Evolutionary conservation across 352 stramenopile genomes (phyloP).

Genomic region (Globisporangium spiculum): DNA sequence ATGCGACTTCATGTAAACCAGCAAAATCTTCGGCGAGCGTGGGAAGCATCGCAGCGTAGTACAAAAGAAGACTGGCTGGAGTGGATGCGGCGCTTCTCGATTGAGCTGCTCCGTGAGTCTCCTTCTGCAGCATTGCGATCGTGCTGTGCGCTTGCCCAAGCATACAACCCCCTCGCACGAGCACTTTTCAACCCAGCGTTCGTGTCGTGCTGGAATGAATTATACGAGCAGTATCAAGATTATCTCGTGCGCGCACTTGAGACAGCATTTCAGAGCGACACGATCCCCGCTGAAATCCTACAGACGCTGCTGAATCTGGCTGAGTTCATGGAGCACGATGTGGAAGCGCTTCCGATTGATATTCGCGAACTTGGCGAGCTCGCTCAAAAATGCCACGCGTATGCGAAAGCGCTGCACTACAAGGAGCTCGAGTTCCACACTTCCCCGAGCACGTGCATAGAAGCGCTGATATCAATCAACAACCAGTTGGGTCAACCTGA

Average conservation of each 20-base stretch:
- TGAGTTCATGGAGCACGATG: constrained; percentile 99
- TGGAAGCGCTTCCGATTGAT: constrained; percentile 95
- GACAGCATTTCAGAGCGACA: constrained; percentile 91
- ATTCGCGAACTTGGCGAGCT: constrained; percentile 95
- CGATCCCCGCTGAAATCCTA: constrained; percentile 95
- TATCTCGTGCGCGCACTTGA: constrained; percentile 93
- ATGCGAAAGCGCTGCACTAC: constrained; percentile 95
- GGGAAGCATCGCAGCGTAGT: constrained; percentile 93
- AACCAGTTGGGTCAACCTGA: constrained; percentile 97
- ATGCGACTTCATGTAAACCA: constrained; percentile 91
- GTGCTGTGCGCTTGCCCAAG: constrained; percentile 92
- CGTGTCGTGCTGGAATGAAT: constrained; percentile 98
- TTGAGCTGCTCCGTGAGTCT: constrained; percentile 96
- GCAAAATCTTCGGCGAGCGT: constrained; percentile 89
- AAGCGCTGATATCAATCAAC: constrained; percentile 98
- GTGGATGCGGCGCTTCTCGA: constrained; percentile 96
- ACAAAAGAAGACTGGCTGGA: constrained; percentile 95
- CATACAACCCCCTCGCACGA: constrained; percentile 95
- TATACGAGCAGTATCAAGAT: constrained; percentile 92
- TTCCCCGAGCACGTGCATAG: constrained; percentile 93
- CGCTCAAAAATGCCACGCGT: constrained; percentile 95
- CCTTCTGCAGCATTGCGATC: constrained; percentile 92
- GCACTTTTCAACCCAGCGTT: constrained; percentile 98
- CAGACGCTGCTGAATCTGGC: constrained; percentile 96
- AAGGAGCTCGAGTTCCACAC: constrained; percentile 97